phyloP scores from a whole-genome alignment of 768 basidiomycete genomes.

The Favolaschia claudopus region DNA sequence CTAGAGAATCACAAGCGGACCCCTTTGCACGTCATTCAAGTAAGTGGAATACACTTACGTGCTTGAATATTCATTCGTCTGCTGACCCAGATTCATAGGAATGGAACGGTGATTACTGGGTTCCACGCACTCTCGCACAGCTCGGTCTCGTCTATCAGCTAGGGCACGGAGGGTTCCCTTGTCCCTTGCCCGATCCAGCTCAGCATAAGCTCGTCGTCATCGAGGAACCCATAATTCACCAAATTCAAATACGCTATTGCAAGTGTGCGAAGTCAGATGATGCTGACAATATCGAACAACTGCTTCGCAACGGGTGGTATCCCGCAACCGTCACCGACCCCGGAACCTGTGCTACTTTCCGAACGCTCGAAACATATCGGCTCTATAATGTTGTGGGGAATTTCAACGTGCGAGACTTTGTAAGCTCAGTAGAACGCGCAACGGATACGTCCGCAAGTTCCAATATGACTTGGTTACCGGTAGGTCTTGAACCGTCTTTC shows the following conservation, averaged over 20 bases:
- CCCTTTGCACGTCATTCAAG: too few relatives aligned
- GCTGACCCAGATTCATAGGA: too few relatives aligned
- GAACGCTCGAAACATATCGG: slow-evolving; percentile 11
- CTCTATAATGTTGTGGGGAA: slow-evolving; percentile 19
- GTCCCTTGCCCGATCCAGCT: neutral
- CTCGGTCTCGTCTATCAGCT: slow-evolving; percentile 4
- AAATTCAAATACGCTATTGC: neutral
- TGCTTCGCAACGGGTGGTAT: neutral
- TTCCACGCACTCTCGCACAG: neutral
- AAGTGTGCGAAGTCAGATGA: neutral
- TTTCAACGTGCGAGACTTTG: neutral
- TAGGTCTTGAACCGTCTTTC: neutral
- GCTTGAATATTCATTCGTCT: too few relatives aligned
- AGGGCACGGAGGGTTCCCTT: neutral
- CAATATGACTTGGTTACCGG: neutral
- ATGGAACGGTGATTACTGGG: slow-evolving; percentile 1
- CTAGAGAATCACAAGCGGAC: too few relatives aligned
- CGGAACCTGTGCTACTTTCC: slow-evolving; percentile 10
- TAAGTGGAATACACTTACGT: too few relatives aligned
- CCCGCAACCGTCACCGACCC: slow-evolving; percentile 17
- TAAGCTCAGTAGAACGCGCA: neutral
- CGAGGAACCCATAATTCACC: neutral
- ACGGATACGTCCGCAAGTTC: neutral
- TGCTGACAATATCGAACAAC: neutral
- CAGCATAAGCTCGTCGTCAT: neutral